These are phyloP conservation scores for Leishmania mexicana DNA, from an alignment of 208 protist species.

Conservation along the genomic window DNA sequence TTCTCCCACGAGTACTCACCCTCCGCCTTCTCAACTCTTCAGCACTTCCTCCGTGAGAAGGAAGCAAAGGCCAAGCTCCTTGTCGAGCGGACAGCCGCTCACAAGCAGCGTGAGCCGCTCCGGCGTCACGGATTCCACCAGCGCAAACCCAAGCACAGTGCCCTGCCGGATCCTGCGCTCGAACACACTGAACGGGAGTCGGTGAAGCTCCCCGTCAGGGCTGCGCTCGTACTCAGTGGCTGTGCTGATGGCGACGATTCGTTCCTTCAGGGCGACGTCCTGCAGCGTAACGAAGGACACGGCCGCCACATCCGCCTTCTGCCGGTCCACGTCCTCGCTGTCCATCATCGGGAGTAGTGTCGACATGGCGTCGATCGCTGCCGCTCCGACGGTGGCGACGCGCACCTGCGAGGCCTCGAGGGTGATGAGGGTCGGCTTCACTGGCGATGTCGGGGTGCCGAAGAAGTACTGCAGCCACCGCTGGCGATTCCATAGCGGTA, in stretches of 20 bases:
- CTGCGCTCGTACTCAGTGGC: conserved; percentile 54
- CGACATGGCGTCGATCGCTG: conserved; percentile 40
- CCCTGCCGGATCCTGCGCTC: conserved; percentile 40
- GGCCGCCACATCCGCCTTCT: conserved; percentile 31
- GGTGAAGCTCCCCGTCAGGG: conserved; percentile 51
- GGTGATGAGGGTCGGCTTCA: conserved; percentile 49
- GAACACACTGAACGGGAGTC: conserved; percentile 47
- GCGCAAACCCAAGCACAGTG: conserved; percentile 55
- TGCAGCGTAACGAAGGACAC: conserved; percentile 52
- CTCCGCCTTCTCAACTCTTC: conserved; percentile 11
- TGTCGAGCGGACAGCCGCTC: conserved; percentile 34
- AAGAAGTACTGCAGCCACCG: conserved; percentile 79
- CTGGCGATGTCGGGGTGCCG: conserved; percentile 42
- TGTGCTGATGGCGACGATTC: conserved; percentile 56
- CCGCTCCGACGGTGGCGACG: conserved; percentile 46
- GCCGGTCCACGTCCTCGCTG: conserved; percentile 11
- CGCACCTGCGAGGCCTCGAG: conserved; percentile 41
- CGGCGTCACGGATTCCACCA: conserved; percentile 53
- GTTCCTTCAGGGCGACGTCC: conserved; percentile 60
- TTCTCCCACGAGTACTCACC: background rate
- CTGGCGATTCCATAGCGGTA: conserved; percentile 32
- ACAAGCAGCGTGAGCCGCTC: conserved; percentile 55
- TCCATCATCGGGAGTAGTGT: conserved; percentile 77
- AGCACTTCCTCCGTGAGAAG: conserved; percentile 53
- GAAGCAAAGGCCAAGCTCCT: conserved; percentile 55